These are phyloP conservation scores for Diaporthe ampelina DNA, from an alignment of 2,329 filamentous ascomycete genomes.

Conservation along the genomic window DNA sequence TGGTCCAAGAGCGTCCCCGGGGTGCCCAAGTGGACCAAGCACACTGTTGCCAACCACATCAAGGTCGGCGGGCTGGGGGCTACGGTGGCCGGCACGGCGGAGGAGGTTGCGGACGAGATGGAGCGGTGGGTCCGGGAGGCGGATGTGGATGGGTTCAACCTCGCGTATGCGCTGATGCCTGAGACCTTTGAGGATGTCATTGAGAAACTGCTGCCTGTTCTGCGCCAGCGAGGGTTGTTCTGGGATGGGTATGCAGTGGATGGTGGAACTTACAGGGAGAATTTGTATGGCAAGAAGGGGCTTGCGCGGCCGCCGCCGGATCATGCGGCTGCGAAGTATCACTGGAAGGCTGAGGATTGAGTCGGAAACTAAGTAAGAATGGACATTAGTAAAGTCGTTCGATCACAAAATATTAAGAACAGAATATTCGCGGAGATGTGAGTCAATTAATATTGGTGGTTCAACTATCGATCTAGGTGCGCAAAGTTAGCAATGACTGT, in stretches of 20 bases:
- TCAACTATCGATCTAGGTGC: too few relatives aligned
- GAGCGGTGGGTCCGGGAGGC: conserved; percentile 40
- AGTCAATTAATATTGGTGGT: too few relatives aligned
- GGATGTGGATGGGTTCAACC: conserved; percentile 39
- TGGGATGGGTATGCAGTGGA: conserved; percentile 67
- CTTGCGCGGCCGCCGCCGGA: conserved; percentile 32
- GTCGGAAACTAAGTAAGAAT: too few relatives aligned
- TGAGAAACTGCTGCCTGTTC: conserved; percentile 74
- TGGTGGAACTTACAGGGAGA: conserved; percentile 72
- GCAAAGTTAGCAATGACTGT: too few relatives aligned
- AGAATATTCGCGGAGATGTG: too few relatives aligned
- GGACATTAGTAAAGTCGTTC: too few relatives aligned
- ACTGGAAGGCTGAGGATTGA: conserved; percentile 21
- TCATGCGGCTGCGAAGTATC: conserved; percentile 34
- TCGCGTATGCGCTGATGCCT: conserved; percentile 76
- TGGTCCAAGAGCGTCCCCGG: conserved; percentile 57
- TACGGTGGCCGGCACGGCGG: conserved; percentile 38
- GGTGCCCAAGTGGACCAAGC: conserved; percentile 41
- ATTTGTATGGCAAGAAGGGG: conserved; percentile 66
- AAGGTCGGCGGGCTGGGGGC: conserved; percentile 44
- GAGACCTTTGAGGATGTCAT: conserved; percentile 78
- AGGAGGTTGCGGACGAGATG: conserved; percentile 41
- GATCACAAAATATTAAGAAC: too few relatives aligned
- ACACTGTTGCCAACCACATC: conserved; percentile 44
- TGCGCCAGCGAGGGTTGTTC: conserved; percentile 71